phyloP scores from a whole-genome alignment of 163 green algal genomes.

The Scenedesmus sp. region DNA sequence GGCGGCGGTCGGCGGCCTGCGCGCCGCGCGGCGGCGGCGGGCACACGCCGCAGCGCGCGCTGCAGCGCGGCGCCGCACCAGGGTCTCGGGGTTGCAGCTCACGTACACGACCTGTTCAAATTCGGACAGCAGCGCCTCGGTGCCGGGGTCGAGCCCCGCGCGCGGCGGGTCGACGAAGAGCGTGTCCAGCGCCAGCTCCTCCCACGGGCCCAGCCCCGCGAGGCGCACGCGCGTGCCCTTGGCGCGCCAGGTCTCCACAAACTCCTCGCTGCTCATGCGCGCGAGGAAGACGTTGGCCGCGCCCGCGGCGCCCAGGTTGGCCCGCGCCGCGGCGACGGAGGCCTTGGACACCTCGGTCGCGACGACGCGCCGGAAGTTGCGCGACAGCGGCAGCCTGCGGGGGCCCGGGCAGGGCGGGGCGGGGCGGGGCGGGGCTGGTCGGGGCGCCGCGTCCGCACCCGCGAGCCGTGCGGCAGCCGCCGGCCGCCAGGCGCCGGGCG shows the following conservation, averaged over 20 bases:
- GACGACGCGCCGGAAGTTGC: no score
- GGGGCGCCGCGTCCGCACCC: no score
- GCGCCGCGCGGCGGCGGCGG: no score
- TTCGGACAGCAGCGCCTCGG: conserved; percentile 67
- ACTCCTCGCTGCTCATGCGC: conserved; percentile 88
- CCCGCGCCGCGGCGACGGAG: conserved; percentile 75
- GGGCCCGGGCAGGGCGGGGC: no score
- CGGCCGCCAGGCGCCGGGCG: no score
- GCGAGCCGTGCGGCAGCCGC: no score
- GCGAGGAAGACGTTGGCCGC: conserved; percentile 67
- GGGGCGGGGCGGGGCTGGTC: no score
- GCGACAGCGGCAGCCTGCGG: conserved; percentile 6
- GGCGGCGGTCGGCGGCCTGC: no score
- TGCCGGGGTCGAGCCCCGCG: conserved; percentile 66
- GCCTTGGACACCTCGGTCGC: conserved; percentile 92
- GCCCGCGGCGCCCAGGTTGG: conserved; percentile 71
- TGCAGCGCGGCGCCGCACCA: no score
- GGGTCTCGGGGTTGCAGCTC: conserved; percentile 93
- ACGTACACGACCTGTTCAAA: conserved; percentile 96
- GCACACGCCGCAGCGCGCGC: no score
- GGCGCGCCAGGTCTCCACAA: conserved; percentile 78
- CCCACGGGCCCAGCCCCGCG: conserved; percentile 61
- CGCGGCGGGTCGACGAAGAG: conserved; percentile 93
- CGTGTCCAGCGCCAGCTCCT: conserved; percentile 69
- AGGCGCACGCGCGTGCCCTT: conserved; percentile 56